Evolutionary conservation across 768 basidiomycete genomes (phyloP), one percentile per base, ranked within the genome.

Genomic region (Lentinula lateritia): DNA sequence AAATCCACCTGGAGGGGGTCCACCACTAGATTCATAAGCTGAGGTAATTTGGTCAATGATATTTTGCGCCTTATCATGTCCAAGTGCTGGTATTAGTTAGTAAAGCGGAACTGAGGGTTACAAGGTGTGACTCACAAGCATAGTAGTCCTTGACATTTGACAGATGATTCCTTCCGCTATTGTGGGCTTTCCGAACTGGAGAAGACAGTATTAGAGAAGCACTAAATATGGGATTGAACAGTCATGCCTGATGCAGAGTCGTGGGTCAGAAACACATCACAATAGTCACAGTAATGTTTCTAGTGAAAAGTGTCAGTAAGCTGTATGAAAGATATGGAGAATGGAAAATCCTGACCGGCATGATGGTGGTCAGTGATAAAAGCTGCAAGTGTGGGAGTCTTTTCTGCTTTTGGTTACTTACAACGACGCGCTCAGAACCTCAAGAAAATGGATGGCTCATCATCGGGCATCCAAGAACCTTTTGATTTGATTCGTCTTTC

Each of bases 1-100:
- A 64, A 93, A 93, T 3, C 92, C 92, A 56, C 92, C 92, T 10
- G 90, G 90, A 65, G 92, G 92, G 43, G 92, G 92, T 2, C 90
- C 90, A 56, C 88, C 87, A 46, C 90, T 87, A 34, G 82, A 83
- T 75, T 98, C 96, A 70, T 96, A 97, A 28, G 91, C 88, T 20
- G 90, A 87, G 41, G 94, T 95, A 74, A 99, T 98, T 74, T 96
- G 93, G 83, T 99, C 96, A 72, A 99, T 98, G 72, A 98, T 94
- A 68, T 78, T 93, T 74, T 99, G 97, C 16, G 96, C 95, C 74
- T 96, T 96, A 82, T 98, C 95, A 75, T 98, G 94, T 60, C 90
- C 90, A 60, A 93, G 84, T 1, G 90, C 90, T 92, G 67, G 61
- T 61, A 48, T 52, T 60, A 13, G 65, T 73, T 36, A 66, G 63